Evolutionary conservation across 2,329 filamentous ascomycete species (phyloP).

Genomic region (Aspergillus alliaceus): DNA sequence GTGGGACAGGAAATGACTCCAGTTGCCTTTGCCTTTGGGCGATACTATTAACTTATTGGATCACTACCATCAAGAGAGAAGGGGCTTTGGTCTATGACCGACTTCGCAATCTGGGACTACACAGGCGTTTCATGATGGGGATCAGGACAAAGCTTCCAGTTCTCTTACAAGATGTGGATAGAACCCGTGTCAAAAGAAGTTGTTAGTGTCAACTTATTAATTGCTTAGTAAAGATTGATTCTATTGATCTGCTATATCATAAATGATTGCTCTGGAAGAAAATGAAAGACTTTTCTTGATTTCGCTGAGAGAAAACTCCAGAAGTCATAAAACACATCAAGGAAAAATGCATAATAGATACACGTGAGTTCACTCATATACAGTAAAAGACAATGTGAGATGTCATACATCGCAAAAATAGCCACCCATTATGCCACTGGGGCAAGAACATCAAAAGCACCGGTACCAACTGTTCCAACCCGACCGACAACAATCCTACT

Average conservation of each 20-base stretch:
- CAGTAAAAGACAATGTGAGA: constrained; percentile 14
- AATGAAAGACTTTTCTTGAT: constrained; percentile 33
- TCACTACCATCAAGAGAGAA: too few relatives aligned
- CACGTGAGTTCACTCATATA: constrained; percentile 20
- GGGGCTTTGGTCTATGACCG: too few relatives aligned
- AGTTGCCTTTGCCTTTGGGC: too few relatives aligned
- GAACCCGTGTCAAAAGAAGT: too few relatives aligned
- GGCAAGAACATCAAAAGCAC: constrained; percentile 82
- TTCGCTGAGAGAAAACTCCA: constrained; percentile 39
- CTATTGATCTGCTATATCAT: constrained; percentile 13
- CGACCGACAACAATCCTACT: constrained; percentile 85
- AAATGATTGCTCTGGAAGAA: constrained; percentile 32
- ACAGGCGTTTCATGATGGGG: too few relatives aligned
- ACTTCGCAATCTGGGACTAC: too few relatives aligned
- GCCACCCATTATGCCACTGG: constrained; percentile 41
- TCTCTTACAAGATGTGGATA: too few relatives aligned
- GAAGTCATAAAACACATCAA: constrained; percentile 38
- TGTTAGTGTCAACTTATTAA: neutral
- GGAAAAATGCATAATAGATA: constrained; percentile 28
- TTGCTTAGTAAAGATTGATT: neutral
- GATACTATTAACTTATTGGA: too few relatives aligned
- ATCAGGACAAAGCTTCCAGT: too few relatives aligned
- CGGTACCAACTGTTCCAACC: constrained; percentile 81
- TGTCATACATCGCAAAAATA: constrained; percentile 9
- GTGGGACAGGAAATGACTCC: too few relatives aligned